Conservation (phyloP, 768 basidiomycete species). For the Suillus fuscotomentosus region DNA sequence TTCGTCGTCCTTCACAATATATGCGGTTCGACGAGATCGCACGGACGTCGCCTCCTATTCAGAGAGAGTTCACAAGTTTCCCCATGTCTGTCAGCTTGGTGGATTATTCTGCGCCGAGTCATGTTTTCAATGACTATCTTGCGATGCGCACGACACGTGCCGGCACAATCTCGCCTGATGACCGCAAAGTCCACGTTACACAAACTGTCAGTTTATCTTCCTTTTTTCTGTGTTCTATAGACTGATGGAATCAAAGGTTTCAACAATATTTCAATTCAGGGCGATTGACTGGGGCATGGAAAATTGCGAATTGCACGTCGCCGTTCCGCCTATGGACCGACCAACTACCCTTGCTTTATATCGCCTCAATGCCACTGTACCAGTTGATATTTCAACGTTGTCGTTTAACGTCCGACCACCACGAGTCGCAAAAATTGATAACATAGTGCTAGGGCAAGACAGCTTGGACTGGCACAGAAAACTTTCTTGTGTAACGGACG, state of each 20-base stretch:
- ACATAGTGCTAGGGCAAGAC: not conserved
- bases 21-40: not conserved
- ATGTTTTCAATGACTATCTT: constrained; percentile 1
- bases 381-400: not conserved
- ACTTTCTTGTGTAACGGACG: constrained; percentile 1
- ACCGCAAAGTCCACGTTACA: not conserved
- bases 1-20: constrained; percentile 1
- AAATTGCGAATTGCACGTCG: not conserved
- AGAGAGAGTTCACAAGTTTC: not conserved
- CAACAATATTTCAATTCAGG: not conserved
- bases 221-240: not conserved
- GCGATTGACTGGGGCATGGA: constrained; percentile 2
- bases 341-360: not conserved
- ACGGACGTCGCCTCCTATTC: not conserved
- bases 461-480: not conserved
- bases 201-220: not conserved
- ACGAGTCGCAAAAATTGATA: not conserved
- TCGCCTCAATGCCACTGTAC: not conserved
- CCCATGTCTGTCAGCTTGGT: not conserved
- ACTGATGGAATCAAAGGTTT: not conserved
- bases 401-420: not conserved
- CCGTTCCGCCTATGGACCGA: not conserved
- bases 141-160: not conserved
- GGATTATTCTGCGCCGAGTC: not conserved
- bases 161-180: not conserved